These are phyloP conservation scores for Asclepias syriaca DNA, from an alignment of 257 asterid species.

Conservation along the genomic window DNA sequence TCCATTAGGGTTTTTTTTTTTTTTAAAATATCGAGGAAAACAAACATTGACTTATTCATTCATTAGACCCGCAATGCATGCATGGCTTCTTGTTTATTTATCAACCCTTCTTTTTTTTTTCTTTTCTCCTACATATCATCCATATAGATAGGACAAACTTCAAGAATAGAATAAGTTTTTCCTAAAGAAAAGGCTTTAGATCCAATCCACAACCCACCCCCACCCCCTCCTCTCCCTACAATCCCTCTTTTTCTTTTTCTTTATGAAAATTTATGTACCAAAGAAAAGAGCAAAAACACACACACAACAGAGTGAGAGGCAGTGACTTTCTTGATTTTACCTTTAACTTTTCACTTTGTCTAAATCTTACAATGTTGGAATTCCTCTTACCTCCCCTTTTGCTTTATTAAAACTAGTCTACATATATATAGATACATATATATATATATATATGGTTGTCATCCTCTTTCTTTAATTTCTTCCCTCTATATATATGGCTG, in stretches of 20 bases:
- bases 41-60: background rate
- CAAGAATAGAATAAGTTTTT: constrained; percentile 5
- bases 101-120: background rate
- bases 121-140: background rate
- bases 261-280: no score
- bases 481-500: background rate
- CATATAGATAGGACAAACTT: constrained; percentile 9
- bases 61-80: constrained; percentile 1
- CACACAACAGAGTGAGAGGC: background rate
- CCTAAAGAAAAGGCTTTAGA: background rate
- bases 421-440: no score
- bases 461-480: constrained; percentile 11
- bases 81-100: background rate
- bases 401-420: constrained; percentile 2
- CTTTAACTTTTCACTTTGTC: constrained; percentile 41
- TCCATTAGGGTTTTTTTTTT: no score
- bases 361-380: constrained; percentile 21
- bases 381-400: background rate
- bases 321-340: constrained; percentile 24
- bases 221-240: background rate
- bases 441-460: no score
- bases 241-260: background rate
- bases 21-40: background rate
- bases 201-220: constrained; percentile 15
- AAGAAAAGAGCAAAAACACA: background rate